phyloP scores from a whole-genome alignment of 192 early-diverging fungal species.

The Entophlyctis helioformis region DNA sequence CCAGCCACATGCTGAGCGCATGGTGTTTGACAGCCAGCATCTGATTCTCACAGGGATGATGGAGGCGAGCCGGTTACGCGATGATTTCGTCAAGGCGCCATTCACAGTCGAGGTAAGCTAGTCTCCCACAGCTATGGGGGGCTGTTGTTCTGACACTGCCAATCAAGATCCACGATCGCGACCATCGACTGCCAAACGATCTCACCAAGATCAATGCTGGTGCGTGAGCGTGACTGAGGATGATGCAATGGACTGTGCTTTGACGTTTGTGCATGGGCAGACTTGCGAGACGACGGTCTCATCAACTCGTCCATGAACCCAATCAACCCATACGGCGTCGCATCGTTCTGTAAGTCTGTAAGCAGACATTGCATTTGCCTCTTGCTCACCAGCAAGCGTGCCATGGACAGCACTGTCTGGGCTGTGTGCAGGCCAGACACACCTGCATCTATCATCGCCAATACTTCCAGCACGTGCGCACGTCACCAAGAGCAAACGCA shows the following conservation, averaged over 20 bases:
- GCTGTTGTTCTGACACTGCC: too few species aligned
- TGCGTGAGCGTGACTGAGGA: too few species aligned
- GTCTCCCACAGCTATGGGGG: too few species aligned
- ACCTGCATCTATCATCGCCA: conserved; percentile 1
- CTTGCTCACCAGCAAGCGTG: too few species aligned
- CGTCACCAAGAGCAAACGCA: not conserved
- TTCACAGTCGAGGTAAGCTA: conserved; percentile 12
- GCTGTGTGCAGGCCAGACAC: conserved; percentile 4
- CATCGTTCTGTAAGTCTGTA: conserved; percentile 5
- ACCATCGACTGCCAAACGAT: too few species aligned
- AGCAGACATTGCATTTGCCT: not conserved
- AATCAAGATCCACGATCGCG: too few species aligned
- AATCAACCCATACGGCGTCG: conserved; percentile 4
- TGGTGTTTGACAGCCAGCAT: conserved; percentile 16
- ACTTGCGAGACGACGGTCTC: too few species aligned
- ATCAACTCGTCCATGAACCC: not conserved
- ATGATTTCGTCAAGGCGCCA: conserved; percentile 8
- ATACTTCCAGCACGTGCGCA: conserved; percentile 3
- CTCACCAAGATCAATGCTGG: too few species aligned
- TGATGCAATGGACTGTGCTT: too few species aligned
- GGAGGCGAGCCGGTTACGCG: conserved; percentile 7
- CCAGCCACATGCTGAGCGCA: not conserved
- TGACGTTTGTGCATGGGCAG: too few species aligned
- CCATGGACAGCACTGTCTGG: conserved; percentile 8
- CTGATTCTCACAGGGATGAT: conserved; percentile 20